Evolutionary conservation across 2,329 filamentous ascomycete genomes (phyloP), one percentile per base, ranked within the genome.

Genomic region (Clarireedia paspali): DNA sequence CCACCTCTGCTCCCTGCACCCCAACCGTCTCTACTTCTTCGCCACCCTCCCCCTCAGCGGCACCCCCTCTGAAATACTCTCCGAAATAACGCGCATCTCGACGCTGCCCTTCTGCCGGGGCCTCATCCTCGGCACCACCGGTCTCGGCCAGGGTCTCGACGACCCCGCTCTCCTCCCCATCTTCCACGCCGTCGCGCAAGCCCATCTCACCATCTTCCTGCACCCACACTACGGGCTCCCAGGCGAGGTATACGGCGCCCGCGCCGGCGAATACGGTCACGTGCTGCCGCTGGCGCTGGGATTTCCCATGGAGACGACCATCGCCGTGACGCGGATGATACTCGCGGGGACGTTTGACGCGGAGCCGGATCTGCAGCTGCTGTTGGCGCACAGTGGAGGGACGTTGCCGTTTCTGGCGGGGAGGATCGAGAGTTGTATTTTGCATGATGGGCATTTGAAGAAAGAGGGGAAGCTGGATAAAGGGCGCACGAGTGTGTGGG

Each of bases 201-300:
- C 81, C 0, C 70, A 76, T 6, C 75, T 89, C 36, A 75, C 88
- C 24, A 76, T 95, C 49, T 96, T 96, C 73, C 71, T 96, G 51
- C 91, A 96, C 71, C 91, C 91, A 27, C 91, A 96, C 71, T 96
- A 96, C 69, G 91, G 91, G 1, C 79, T 96, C 2, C 91, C 90
- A 0, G 80, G 81, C 57, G 80, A 83, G 7, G 89, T 95, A 3
- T 96, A 88, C 73, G 91, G 91, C 0, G 81, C 88, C 0, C 76
- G 86, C 6, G 82, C 81, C 0, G 74, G 70, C 42, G 84, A 86
- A 58, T 96, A 95, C 67, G 91, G 91, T 0, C 91, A 96, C 69
- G 90, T 96, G 0, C 77, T 96, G 2, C 88, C 91, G 0, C 75
- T 96, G 0, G 89, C 90, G 0, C 74, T 96, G 3, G 91, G 91